These are phyloP conservation scores for Geoglossum cookeanum DNA, from an alignment of 2,329 filamentous ascomycete species.

Conservation along the genomic window DNA sequence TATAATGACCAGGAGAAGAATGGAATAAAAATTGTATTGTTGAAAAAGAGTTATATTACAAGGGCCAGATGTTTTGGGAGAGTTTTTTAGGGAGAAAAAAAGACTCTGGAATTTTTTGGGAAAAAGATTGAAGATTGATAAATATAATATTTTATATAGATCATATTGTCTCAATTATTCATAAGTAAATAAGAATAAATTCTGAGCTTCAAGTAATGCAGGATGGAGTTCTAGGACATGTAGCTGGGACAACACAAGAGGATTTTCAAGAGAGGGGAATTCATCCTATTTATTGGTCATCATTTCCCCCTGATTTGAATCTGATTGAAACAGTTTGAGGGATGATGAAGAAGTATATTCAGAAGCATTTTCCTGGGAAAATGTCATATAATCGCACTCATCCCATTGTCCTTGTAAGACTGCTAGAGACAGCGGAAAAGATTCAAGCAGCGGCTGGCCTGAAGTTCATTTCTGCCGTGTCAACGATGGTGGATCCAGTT, in stretches of 20 bases:
- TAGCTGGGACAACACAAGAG: not conserved
- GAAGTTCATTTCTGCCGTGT: no score
- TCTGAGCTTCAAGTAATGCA: slow-evolving; percentile 1
- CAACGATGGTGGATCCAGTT: no score
- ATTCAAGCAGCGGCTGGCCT: no score
- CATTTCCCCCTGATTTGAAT: slow-evolving; percentile 5
- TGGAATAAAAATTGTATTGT: slow-evolving; percentile 12
- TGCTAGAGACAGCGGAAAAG: no score
- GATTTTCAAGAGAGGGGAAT: not conserved
- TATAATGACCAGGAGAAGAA: slow-evolving; percentile 9
- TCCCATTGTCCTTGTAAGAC: no score
- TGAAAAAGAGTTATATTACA: slow-evolving; percentile 10
- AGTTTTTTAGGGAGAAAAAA: slow-evolving; percentile 13
- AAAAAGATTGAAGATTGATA: slow-evolving; percentile 17
- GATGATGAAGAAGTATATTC: slow-evolving; percentile 7
- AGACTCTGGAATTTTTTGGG: slow-evolving; percentile 15
- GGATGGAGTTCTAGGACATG: not conserved
- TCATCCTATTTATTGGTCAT: not conserved
- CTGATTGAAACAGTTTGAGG: slow-evolving; percentile 7
- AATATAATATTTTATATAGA: slow-evolving; percentile 11
- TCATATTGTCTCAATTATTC: slow-evolving; percentile 7
- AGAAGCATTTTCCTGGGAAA: not conserved
- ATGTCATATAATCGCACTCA: no score
- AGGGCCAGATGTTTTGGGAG: slow-evolving; percentile 17
- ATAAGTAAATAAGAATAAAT: not conserved